These are phyloP conservation scores for Podochytrium sp. DNA, from an alignment of 192 early-diverging fungal species.

Conservation along the genomic window DNA sequence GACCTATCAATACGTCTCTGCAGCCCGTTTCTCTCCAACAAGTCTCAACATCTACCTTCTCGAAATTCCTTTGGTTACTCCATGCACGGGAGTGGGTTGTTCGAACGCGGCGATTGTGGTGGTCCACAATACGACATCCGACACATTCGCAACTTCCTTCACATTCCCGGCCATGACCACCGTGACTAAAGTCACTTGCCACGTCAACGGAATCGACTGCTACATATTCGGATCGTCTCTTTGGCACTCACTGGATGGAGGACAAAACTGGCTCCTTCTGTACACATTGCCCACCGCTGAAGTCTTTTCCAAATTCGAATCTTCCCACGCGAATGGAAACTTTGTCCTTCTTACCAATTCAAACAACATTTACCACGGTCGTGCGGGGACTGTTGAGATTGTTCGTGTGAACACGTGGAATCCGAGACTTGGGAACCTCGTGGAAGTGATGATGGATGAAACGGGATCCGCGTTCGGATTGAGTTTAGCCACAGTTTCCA, in stretches of 20 bases:
- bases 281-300: background rate
- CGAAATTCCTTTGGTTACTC: background rate
- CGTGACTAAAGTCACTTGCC: conserved; percentile 13
- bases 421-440: background rate
- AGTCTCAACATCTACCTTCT: conserved; percentile 12
- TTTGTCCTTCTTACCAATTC: conserved; percentile 14
- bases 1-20: background rate
- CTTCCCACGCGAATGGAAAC: background rate
- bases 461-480: conserved; percentile 6
- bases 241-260: conserved; percentile 33
- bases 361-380: conserved; percentile 14
- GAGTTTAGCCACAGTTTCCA: background rate
- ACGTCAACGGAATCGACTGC: conserved; percentile 30
- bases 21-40: background rate
- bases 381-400: background rate
- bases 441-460: conserved; percentile 7
- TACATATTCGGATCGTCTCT: conserved; percentile 29
- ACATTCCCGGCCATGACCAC: conserved; percentile 2
- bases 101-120: background rate
- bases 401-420: background rate
- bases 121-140: conserved; percentile 11
- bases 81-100: background rate
- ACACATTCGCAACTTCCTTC: background rate
- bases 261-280: conserved; percentile 20
- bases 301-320: conserved; percentile 17